phyloP scores from a whole-genome alignment of 176 grass and related monocot genomes.

The Aegilops tauschii region DNA sequence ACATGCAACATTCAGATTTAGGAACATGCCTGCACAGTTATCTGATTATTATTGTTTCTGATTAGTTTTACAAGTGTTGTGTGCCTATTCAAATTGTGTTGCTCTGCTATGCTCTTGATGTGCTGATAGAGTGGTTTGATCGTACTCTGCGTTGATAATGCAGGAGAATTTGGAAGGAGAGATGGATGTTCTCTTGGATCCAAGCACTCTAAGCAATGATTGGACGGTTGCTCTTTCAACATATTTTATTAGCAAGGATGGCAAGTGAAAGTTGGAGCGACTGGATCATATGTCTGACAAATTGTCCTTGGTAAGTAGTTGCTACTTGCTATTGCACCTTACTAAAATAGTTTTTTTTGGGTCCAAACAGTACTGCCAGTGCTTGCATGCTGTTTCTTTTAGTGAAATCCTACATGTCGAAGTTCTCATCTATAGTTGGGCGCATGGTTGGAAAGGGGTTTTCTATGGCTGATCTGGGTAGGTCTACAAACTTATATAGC shows the following conservation, averaged over 20 bases:
- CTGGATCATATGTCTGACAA: conserved; percentile 70
- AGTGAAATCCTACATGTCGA: conserved; percentile 17
- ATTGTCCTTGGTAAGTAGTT: conserved; percentile 72
- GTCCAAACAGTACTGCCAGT: too few relatives aligned
- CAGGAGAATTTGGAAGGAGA: conserved; percentile 70
- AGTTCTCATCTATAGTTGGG: conserved; percentile 90
- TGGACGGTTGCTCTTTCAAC: conserved; percentile 67
- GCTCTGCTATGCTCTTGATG: background rate
- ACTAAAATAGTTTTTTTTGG: background rate
- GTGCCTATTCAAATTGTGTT: background rate
- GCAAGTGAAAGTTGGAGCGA: conserved; percentile 77
- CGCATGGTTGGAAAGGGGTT: conserved; percentile 78
- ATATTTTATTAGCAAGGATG: conserved; percentile 68
- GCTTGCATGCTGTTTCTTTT: conserved; percentile 10
- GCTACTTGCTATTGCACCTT: background rate
- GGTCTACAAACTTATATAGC: background rate
- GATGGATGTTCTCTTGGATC: conserved; percentile 72
- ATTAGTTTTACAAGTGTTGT: background rate
- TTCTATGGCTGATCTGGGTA: conserved; percentile 88
- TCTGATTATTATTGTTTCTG: background rate
- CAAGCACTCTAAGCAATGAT: conserved; percentile 79
- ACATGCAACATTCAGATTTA: background rate
- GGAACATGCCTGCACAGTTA: background rate
- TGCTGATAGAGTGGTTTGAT: background rate
- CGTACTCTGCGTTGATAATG: background rate